Evolutionary conservation across 345 rosid genomes (phyloP).

Genomic region (Gossypium anomalum): DNA sequence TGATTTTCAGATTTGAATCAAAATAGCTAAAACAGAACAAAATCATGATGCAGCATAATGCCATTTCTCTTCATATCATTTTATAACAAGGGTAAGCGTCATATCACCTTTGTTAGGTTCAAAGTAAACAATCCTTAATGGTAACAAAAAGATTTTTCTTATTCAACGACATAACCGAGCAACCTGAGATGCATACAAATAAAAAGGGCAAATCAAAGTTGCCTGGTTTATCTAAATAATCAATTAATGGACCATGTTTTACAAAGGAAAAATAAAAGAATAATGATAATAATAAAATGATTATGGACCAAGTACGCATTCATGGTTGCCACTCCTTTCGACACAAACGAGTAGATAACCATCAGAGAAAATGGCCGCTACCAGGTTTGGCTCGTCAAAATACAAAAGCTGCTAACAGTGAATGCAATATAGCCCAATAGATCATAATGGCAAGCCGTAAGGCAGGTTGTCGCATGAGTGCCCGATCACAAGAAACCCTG

Average conservation of each 20-base stretch:
- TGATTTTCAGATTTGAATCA: too few relatives aligned
- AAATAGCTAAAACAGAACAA: too few relatives aligned
- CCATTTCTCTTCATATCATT: too few relatives aligned
- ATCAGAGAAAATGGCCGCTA: slow-evolving; percentile 15
- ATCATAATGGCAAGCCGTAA: slow-evolving; percentile 78
- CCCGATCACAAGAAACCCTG: slow-evolving; percentile 96
- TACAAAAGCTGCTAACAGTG: slow-evolving; percentile 60
- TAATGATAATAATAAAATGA: background rate
- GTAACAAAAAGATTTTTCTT: slow-evolving; percentile 11
- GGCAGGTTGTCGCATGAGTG: slow-evolving; percentile 88
- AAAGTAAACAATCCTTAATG: slow-evolving; percentile 10
- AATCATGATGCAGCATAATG: too few relatives aligned
- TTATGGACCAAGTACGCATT: background rate
- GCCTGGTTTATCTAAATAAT: slow-evolving; percentile 39
- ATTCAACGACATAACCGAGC: slow-evolving; percentile 33
- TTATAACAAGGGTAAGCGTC: background rate
- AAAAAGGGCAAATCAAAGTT: slow-evolving; percentile 35
- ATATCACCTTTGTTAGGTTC: slow-evolving; percentile 21
- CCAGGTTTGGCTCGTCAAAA: slow-evolving; percentile 47
- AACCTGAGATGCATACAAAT: slow-evolving; percentile 31
- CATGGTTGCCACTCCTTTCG: background rate
- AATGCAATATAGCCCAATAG: slow-evolving; percentile 85
- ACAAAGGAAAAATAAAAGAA: background rate
- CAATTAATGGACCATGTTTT: slow-evolving; percentile 21
- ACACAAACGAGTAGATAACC: slow-evolving; percentile 17